Percentiles rank a stretch among this genome's conserved stretches.
Conservation (phyloP, 2,329 filamentous ascomycete species). For the Talaromyces sp. region DNA sequence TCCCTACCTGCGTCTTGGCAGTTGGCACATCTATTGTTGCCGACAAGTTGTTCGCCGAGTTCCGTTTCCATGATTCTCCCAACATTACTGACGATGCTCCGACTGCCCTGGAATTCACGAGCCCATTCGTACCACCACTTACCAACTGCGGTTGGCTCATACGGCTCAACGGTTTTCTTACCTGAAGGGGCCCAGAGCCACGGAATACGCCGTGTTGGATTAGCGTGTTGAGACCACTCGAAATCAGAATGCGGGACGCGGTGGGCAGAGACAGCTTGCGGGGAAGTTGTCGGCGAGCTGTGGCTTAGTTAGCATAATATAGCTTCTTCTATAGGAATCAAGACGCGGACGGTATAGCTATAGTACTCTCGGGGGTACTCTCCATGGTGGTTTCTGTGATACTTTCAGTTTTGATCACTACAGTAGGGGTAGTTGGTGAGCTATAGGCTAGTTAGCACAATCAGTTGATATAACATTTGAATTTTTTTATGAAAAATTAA, state of each 20-base stretch:
- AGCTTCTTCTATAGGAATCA: background rate
- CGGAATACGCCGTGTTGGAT: background rate
- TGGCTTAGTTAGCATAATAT: background rate
- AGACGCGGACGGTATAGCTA: no score
- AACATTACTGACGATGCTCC: background rate
- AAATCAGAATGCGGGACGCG: background rate
- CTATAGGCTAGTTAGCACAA: no score
- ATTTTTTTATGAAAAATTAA: no score
- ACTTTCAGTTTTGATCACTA: no score
- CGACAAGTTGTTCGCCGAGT: background rate
- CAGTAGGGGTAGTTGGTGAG: no score
- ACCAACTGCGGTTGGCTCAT: background rate
- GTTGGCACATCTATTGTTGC: background rate
- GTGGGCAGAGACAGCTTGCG: background rate
- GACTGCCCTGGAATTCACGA: background rate
- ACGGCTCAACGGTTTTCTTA: background rate
- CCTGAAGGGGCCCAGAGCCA: background rate
- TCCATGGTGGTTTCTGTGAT: no score
- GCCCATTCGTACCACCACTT: background rate
- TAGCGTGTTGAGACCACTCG: background rate
- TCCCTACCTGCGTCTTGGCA: background rate
- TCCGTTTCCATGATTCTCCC: slow-evolving; percentile 4
- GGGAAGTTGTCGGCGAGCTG: background rate
- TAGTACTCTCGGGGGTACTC: no score
- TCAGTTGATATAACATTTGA: no score